phyloP scores from a whole-genome alignment of 352 stramenopile genomes.

The Elongisporangium prolatum region DNA sequence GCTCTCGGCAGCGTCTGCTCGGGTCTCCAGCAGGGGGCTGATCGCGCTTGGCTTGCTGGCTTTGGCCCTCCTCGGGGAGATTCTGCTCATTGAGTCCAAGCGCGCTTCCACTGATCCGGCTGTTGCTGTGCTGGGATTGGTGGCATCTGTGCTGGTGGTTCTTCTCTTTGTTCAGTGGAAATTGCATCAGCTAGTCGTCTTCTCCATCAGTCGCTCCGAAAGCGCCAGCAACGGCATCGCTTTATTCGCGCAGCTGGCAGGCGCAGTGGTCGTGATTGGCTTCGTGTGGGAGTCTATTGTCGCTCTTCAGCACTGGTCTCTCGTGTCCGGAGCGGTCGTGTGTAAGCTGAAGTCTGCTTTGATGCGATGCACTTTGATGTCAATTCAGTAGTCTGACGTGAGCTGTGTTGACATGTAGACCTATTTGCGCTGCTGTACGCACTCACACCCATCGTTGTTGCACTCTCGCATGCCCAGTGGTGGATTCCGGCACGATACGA shows the following conservation, averaged over 20 bases:
- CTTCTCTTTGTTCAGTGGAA: conserved; percentile 44
- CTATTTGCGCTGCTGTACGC: conserved; percentile 31
- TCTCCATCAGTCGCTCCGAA: conserved; percentile 23
- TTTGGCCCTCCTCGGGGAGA: conserved; percentile 11
- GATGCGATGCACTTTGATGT: not conserved
- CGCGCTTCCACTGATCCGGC: not conserved
- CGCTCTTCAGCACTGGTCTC: conserved; percentile 25
- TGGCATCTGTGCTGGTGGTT: conserved; percentile 15
- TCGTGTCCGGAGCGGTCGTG: conserved; percentile 19
- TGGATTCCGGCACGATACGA: conserved; percentile 48
- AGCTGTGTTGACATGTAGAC: not conserved
- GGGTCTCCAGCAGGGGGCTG: conserved; percentile 17
- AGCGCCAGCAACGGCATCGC: conserved; percentile 16
- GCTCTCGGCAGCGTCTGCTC: conserved; percentile 24
- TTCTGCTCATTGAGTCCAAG: conserved; percentile 12
- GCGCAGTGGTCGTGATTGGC: conserved; percentile 17
- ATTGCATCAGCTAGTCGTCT: conserved; percentile 34
- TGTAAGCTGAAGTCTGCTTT: conserved; percentile 19
- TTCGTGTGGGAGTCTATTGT: conserved; percentile 22
- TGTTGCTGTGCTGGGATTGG: conserved; percentile 2
- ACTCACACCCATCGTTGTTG: conserved; percentile 23
- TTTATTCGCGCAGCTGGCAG: conserved; percentile 19
- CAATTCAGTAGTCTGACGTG: not conserved
- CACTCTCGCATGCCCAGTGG: conserved; percentile 28
- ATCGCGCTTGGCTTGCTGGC: conserved; percentile 16